Conservation (phyloP, 2,329 filamentous ascomycete species). For the Fusarium globosum region DNA sequence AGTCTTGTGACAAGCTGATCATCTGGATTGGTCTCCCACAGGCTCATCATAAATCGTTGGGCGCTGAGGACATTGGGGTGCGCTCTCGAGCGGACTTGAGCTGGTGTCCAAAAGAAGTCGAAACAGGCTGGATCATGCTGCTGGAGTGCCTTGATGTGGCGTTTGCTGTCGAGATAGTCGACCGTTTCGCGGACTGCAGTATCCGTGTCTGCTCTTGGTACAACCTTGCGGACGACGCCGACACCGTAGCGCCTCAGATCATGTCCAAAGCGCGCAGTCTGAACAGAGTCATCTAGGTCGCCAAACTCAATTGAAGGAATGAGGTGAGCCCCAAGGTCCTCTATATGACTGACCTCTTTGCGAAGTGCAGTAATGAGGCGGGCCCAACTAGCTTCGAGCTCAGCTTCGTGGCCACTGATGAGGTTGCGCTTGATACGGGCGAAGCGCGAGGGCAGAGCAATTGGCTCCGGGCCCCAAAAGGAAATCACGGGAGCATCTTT, state of each 20-base stretch:
- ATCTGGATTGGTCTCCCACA: slow-evolving; percentile 69
- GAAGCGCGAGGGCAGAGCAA: slow-evolving; percentile 69
- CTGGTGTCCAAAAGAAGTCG: slow-evolving; percentile 79
- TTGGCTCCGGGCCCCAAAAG: slow-evolving; percentile 67
- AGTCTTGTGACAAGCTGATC: slow-evolving; percentile 69
- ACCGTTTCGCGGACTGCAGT: slow-evolving; percentile 68
- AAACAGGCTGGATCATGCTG: slow-evolving; percentile 72
- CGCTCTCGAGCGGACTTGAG: slow-evolving; percentile 74
- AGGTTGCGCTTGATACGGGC: slow-evolving; percentile 66
- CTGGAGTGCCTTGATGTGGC: slow-evolving; percentile 44
- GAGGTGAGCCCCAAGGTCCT: slow-evolving; percentile 61
- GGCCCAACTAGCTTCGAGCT: slow-evolving; percentile 65
- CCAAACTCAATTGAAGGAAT: slow-evolving; percentile 67
- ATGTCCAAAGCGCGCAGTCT: slow-evolving; percentile 65
- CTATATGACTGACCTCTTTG: slow-evolving; percentile 64
- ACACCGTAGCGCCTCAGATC: slow-evolving; percentile 72
- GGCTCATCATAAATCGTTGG: slow-evolving; percentile 73
- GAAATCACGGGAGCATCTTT: slow-evolving; percentile 65
- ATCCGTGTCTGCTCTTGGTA: slow-evolving; percentile 67
- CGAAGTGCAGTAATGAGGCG: slow-evolving; percentile 64
- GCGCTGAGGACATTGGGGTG: slow-evolving; percentile 72
- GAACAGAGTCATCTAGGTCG: slow-evolving; percentile 59
- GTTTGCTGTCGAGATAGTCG: slow-evolving; percentile 59
- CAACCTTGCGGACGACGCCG: slow-evolving; percentile 72
- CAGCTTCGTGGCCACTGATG: slow-evolving; percentile 65